Evolutionary conservation across 2,329 filamentous ascomycete species (phyloP).

Genomic region (Fonsecaea monophora): DNA sequence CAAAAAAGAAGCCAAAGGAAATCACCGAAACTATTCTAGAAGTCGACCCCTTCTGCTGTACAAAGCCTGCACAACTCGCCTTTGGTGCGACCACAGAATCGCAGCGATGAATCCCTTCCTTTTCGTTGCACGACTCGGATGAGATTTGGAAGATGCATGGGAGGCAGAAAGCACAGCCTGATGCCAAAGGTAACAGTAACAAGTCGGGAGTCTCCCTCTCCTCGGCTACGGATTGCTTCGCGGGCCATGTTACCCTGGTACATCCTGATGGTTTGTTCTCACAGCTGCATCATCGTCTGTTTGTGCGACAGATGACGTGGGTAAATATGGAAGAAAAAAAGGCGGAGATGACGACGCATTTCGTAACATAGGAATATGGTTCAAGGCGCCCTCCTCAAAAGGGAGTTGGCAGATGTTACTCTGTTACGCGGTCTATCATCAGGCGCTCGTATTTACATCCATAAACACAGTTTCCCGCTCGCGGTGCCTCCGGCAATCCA

Average conservation of each 20-base stretch:
- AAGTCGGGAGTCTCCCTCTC: no score
- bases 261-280: no score
- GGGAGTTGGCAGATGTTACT: not conserved
- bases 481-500: conserved; percentile 94
- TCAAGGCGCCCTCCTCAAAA: not conserved
- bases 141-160: no score
- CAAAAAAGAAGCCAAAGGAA: not conserved
- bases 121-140: not conserved
- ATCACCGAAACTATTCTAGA: not conserved
- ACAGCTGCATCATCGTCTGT: no score
- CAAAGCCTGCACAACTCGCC: not conserved
- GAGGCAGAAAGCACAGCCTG: no score
- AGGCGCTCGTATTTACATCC: conserved; percentile 64
- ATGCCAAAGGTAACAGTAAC: no score
- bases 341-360: not conserved
- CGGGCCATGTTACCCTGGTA: no score
- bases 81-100: not conserved
- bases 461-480: conserved; percentile 90
- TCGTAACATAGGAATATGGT: no score
- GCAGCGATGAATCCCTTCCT: no score
- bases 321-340: not conserved
- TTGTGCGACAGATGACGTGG: no score
- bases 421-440: not conserved
- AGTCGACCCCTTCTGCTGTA: not conserved
- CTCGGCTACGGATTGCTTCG: no score